Evolutionary conservation across 176 grass and related monocot genomes (phyloP), one percentile per base, ranked within the genome.

Genomic region (Secale cereale): DNA sequence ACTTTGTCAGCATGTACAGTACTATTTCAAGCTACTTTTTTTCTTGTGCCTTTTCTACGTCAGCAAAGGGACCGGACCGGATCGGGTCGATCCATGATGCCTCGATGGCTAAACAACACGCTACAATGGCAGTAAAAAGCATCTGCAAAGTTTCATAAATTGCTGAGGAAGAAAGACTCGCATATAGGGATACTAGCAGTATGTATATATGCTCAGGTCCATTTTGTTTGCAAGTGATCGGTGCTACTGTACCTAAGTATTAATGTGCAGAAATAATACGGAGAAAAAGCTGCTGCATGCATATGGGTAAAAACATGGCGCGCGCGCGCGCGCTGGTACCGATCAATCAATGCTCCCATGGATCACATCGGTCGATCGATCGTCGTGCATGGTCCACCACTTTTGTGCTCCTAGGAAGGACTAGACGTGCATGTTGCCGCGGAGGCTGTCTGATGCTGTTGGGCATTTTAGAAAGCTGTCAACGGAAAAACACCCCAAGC

Each of bases 321-420:
- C 40, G n/a, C 37, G 2, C 3, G 1, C 62, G 28, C 40, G n/a
- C 37, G 2, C 3, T 29, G 70, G 39, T 73, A 5, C 40, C 6
- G 70, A 73, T 73, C n/a, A 73, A 73, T 45, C n/a, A 73, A 45
- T 45, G 14, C 70, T 0, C 12, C 39, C 70, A 57, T 22, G 52
- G 52, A 56, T 57, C 70, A 68, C 12, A 39, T 70, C 33, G 39
- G 25, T 52, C 48, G 48, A 17, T 50, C 1, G 16, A 17, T 52
- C 48, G 43, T 15, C 13, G 43, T 73, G 23, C 41, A 45, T 45
- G 70, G 70, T 27, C 70, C 70, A 73, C 39, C 39, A 73, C 70
- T 73, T 73, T 45, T 73, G 41, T 73, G 70, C 70, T 45, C 70
- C 39, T 46, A 45, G 39, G 39, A 73, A 73, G 70, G 37, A 72